A percentile compares a stretch with the other conserved stretches of the same genome.
phyloP scores from a whole-genome alignment of 306 rosid species.

The Malus sylvestris region DNA sequence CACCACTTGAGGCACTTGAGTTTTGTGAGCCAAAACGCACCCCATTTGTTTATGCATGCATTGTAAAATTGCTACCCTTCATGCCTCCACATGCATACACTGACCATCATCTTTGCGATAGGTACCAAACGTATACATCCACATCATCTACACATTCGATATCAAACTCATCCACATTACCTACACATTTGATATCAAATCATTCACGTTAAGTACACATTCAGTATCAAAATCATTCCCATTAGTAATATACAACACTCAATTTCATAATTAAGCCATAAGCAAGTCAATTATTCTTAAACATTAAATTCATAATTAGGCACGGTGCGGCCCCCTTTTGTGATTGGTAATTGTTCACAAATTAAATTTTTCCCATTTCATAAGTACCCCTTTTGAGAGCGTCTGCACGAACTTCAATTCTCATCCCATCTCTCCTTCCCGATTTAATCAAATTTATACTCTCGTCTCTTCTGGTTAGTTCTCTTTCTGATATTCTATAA shows the following conservation, averaged over 20 bases:
- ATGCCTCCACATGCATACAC: not conserved
- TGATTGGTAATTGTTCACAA: conserved; percentile 29
- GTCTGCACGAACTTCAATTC: conserved; percentile 16
- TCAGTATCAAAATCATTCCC: too few species aligned
- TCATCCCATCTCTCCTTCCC: conserved; percentile 3
- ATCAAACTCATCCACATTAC: too few species aligned
- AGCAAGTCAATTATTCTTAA: not conserved
- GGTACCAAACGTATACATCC: too few species aligned
- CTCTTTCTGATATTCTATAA: not conserved
- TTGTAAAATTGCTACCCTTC: not conserved
- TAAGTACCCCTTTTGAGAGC: conserved; percentile 18
- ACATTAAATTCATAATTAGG: not conserved
- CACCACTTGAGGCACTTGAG: too few species aligned
- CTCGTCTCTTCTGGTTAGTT: not conserved
- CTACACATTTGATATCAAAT: too few species aligned
- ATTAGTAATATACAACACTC: too few species aligned
- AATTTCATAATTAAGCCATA: not conserved
- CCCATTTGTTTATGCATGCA: not conserved
- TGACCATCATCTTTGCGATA: too few species aligned
- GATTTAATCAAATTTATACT: not conserved
- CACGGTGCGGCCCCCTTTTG: conserved; percentile 13
- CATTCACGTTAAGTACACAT: too few species aligned
- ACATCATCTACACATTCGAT: too few species aligned
- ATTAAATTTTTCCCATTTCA: conserved; percentile 20
- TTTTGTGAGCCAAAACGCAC: too few species aligned